Evolutionary conservation across 2,329 filamentous ascomycete genomes (phyloP), one percentile per base, ranked within the genome.

Genomic region (Cladophialophora yegresii): DNA sequence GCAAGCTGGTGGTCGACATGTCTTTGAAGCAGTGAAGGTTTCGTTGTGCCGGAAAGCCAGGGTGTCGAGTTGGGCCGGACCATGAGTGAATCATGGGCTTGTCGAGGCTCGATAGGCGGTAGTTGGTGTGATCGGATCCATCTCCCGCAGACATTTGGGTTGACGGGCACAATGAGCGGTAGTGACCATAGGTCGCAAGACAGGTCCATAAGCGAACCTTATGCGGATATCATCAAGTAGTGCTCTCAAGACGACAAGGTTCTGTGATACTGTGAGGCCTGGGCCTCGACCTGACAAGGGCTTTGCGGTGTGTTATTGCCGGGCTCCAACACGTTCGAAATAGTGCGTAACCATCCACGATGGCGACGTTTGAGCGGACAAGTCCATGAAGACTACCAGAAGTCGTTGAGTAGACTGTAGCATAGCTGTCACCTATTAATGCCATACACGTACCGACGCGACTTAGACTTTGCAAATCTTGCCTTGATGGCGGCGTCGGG

Each of bases 1-100:
- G 67, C 3, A 71, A 70, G 57, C 53, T 66, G 23, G 65, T 69
- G 26, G 10, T 61, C 16, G 51, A 61, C 51, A 61, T 61, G 58
- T 16, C 13, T 61, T 28, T 32, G 47, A 50, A 50, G 47, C 47
- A 16, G 22, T 5, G 22, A 26, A 26, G 20, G 47, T 26, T 50
- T 7, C 8, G 36, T 43, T 43, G 36, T 8, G 36, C 36, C 8
- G 16, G 4, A 28, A 28, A 40, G 36, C 16, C 36, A 40, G 36
- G 16, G 10, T 9, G 5, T 2, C 13, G n/a, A 43, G 5, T 16
- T 43, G 2, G 5, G 16, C 13, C 36, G 13, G 5, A n/a, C n/a
- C 1, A 20, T 8, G 12, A 43, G n/a, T 26, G 47, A 50, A 8
- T 26, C 2, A 9, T 26, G 47, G 9, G 9, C n/a, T 23, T 13